Base-by-base conservation (phyloP, 495 filamentous ascomycete genomes). In the Aspergillus bridgeri region DNA sequence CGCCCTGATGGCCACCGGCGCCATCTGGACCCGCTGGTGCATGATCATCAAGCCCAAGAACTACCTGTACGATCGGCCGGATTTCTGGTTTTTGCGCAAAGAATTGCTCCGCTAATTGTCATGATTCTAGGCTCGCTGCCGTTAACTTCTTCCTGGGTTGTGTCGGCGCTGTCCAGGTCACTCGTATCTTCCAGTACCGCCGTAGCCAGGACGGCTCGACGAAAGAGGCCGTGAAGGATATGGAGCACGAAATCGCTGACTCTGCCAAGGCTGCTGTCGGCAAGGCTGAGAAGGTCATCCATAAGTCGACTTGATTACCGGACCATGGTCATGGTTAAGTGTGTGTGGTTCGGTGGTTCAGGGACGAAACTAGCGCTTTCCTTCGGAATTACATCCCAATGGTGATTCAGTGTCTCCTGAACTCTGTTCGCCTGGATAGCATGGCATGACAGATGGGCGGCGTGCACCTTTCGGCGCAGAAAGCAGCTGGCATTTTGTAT, bases 21-120 rank as follows among this genome's bases (percentile, higher is more conserved):
- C 84, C 44, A 98, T 98, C 80, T 98, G 94, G 94, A 98, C 94
- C 24, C 84, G 94, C 33, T 98, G 94, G 94, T 98, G 94, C 79
- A 81, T 96, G 72, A 88, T 98, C 69, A 98, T 98, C 76, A 92
- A 86, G 71, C 94, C 94, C 57, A 83, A 83, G 69, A 98, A 98
- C 79, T 77, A 88, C 59, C 86, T 96, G 90, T 93, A 76, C 38
- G 87, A 62, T 38, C 51, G 6, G 18, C 6, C n/a, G 15, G 15
- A n/a, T 22, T 18, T 21, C 19, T n/a, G 29, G 1, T 42, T 47
- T 25, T 11, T 29, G 42, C 27, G 48, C 22, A 47, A 42, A 15
- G 13, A 48, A 25, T 27, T 48, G 55, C 25, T 60, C 58, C 51
- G 51, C 64, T 57, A 13, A 53, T n/a, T n/a, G n/a, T n/a, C 25